Evolutionary conservation across 2,329 filamentous ascomycete genomes (phyloP).

Genomic region (Cryphonectria parasitica): DNA sequence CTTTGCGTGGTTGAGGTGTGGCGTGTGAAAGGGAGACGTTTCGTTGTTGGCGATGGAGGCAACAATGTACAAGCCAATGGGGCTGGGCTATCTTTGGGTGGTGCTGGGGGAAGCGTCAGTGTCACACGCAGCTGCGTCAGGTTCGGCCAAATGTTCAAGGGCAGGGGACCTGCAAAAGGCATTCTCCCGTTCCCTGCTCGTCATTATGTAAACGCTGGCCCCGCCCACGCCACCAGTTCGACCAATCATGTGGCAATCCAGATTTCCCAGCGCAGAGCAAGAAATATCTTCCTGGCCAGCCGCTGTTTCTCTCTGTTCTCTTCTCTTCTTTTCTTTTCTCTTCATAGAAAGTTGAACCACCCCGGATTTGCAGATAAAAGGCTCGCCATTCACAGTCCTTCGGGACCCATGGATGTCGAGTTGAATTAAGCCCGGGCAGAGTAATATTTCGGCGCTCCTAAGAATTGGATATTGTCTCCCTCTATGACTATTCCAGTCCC

Average conservation of each 20-base stretch:
- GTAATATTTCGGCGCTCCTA: conserved; percentile 59
- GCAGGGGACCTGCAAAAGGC: neutral
- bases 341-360: conserved; percentile 58
- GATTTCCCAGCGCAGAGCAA: neutral
- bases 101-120: conserved; percentile 4
- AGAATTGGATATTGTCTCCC: conserved; percentile 64
- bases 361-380: conserved; percentile 58
- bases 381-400: conserved; percentile 49
- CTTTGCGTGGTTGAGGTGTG: neutral
- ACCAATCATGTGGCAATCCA: neutral
- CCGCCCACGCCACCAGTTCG: neutral
- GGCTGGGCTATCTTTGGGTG: neutral
- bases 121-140: conserved; percentile 18
- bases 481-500: conserved; percentile 59
- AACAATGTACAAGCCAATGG: neutral
- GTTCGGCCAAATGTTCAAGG: conserved; percentile 12
- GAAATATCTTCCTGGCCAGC: conserved; percentile 23
- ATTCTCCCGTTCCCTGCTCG: conserved; percentile 23
- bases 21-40: neutral
- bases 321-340: conserved; percentile 40
- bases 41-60: neutral
- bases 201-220: neutral
- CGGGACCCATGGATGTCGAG: conserved; percentile 50
- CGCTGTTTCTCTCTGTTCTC: conserved; percentile 27
- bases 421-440: conserved; percentile 64